Evolutionary conservation across 2,329 filamentous ascomycete species (phyloP).

Genomic region (Alternaria incomplexa): DNA sequence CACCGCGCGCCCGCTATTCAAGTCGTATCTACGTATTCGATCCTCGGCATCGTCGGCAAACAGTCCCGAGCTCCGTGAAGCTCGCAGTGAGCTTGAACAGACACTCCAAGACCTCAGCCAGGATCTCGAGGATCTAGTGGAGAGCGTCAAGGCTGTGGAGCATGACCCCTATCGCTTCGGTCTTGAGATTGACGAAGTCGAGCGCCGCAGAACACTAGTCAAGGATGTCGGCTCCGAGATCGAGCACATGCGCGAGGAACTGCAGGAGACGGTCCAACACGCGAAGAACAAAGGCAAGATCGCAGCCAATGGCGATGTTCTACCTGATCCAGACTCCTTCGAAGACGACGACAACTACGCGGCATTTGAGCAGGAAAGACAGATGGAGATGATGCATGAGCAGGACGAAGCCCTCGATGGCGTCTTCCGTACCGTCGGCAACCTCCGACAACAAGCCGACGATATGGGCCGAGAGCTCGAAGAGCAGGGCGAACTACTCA

Average conservation of each 20-base stretch:
- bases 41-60: constrained; percentile 74
- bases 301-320: constrained; percentile 54
- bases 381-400: constrained; percentile 89
- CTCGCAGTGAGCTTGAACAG: constrained; percentile 76
- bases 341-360: constrained; percentile 69
- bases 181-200: constrained; percentile 80
- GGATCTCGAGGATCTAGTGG: constrained; percentile 87
- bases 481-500: constrained; percentile 89
- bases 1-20: constrained; percentile 83
- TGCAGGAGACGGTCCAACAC: constrained; percentile 65
- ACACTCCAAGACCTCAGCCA: constrained; percentile 76
- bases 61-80: constrained; percentile 68
- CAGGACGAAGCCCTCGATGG: constrained; percentile 93
- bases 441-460: constrained; percentile 85
- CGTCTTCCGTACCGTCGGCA: constrained; percentile 92
- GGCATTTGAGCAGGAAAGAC: constrained; percentile 88
- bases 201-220: constrained; percentile 79
- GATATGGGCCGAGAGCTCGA: constrained; percentile 96
- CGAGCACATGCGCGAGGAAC: constrained; percentile 85
- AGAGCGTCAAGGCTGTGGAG: constrained; percentile 86
- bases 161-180: constrained; percentile 86
- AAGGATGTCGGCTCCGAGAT: constrained; percentile 89
- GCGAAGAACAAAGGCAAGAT: constrained; percentile 47
- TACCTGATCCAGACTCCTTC: constrained; percentile 66
- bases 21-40: constrained; percentile 94